phyloP scores from a whole-genome alignment of 2,329 filamentous ascomycete genomes.

The Bimuria novae-zelandiae region DNA sequence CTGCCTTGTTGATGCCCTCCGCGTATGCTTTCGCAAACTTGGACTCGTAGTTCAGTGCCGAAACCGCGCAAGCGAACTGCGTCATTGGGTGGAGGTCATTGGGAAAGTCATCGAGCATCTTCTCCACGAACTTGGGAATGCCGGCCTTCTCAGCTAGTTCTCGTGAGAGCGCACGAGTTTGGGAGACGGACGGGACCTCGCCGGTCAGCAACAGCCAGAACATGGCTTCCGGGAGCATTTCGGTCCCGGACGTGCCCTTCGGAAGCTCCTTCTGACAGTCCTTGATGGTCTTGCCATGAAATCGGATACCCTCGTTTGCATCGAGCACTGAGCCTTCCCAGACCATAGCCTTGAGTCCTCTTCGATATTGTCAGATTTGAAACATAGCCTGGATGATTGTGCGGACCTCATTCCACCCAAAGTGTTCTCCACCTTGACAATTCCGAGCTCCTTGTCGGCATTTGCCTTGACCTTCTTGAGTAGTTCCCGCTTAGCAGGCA shows the following conservation, averaged over 20 bases:
- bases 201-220: constrained; percentile 98
- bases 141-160: constrained; percentile 85
- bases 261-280: constrained; percentile 93
- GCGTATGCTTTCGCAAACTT: constrained; percentile 94
- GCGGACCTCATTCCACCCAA: constrained; percentile 87
- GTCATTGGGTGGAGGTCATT: constrained; percentile 96
- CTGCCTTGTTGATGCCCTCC: constrained; percentile 86
- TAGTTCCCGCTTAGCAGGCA: constrained; percentile 91
- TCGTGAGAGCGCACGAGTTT: constrained; percentile 80
- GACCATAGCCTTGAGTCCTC: constrained; percentile 93
- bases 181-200: constrained; percentile 79
- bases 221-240: constrained; percentile 99
- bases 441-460: constrained; percentile 79
- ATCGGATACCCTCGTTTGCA: constrained; percentile 94
- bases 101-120: constrained; percentile 89
- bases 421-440: constrained; percentile 91
- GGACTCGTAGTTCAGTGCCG: constrained; percentile 93
- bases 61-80: constrained; percentile 92
- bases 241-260: constrained; percentile 87
- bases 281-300: constrained; percentile 97
- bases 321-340: constrained; percentile 99
- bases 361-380: constrained; percentile 26
- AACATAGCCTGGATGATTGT: background rate
- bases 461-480: constrained; percentile 92
- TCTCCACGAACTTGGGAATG: constrained; percentile 80